Evolutionary conservation across 768 basidiomycete species (phyloP).

Genomic region (Coprinopsis marcescibilis): DNA sequence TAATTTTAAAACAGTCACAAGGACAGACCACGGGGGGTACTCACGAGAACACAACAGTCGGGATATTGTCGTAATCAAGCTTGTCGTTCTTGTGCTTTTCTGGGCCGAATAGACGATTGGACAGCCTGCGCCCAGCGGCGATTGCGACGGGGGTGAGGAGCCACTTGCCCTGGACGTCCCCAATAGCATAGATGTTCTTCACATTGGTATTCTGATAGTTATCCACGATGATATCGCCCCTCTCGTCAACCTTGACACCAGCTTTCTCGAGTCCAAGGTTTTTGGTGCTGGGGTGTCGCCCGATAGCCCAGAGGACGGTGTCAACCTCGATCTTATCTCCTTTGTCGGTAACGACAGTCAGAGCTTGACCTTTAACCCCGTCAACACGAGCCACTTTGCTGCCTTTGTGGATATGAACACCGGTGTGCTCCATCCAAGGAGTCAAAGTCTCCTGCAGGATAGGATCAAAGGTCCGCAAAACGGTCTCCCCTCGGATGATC

Average conservation of each 20-base stretch:
- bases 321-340: slow-evolving; percentile 84
- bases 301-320: slow-evolving; percentile 89
- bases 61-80: slow-evolving; percentile 83
- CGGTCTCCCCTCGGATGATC: slow-evolving; percentile 83
- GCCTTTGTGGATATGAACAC: slow-evolving; percentile 80
- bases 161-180: slow-evolving; percentile 90
- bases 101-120: slow-evolving; percentile 88
- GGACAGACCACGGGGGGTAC: slow-evolving; percentile 25
- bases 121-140: slow-evolving; percentile 84
- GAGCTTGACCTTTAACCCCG: slow-evolving; percentile 61
- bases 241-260: slow-evolving; percentile 68
- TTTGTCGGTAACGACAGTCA: slow-evolving; percentile 71
- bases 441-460: slow-evolving; percentile 77
- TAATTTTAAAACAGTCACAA: slow-evolving; percentile 2
- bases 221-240: slow-evolving; percentile 85
- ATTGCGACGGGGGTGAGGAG: slow-evolving; percentile 96
- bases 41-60: slow-evolving; percentile 95
- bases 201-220: slow-evolving; percentile 84
- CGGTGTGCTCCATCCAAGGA: slow-evolving; percentile 90
- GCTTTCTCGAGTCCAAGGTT: slow-evolving; percentile 71
- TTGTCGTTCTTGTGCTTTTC: slow-evolving; percentile 84
- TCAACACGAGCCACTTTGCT: slow-evolving; percentile 73
- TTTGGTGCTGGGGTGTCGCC: slow-evolving; percentile 76
- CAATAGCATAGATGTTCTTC: slow-evolving; percentile 71
- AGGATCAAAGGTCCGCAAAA: slow-evolving; percentile 91